Conservation (phyloP, 73 alveolate genomes). For the Symbiodinium pilosum region DNA sequence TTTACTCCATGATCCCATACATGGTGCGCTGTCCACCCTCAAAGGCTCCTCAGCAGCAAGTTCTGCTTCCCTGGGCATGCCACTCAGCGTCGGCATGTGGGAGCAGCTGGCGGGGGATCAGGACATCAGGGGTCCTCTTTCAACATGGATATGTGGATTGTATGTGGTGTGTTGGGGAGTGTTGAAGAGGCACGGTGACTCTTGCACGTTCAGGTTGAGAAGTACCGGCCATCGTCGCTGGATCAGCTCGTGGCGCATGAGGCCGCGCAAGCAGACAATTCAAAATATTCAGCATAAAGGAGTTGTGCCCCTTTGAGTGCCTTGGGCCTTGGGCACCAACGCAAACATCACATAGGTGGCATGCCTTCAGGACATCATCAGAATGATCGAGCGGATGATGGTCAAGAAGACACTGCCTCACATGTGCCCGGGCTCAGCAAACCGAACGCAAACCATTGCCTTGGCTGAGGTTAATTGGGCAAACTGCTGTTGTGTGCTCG, state of each 20-base stretch:
- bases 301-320: not conserved
- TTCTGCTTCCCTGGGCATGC: not conserved
- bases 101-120: not conserved
- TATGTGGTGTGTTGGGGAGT: too few species aligned
- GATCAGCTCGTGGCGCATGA: constrained; percentile 89
- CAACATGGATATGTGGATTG: too few species aligned
- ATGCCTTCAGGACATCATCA: constrained; percentile 44
- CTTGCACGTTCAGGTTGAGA: constrained; percentile 51
- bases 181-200: too few species aligned
- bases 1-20: not conserved
- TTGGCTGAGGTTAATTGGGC: too few species aligned
- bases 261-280: not conserved
- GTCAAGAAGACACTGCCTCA: constrained; percentile 55
- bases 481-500: too few species aligned
- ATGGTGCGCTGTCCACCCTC: not conserved
- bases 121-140: too few species aligned
- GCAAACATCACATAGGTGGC: too few species aligned
- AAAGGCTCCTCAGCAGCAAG: not conserved
- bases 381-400: constrained; percentile 83
- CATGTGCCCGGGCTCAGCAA: constrained; percentile 29
- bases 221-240: constrained; percentile 70
- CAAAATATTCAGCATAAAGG: not conserved
- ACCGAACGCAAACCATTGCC: too few species aligned
- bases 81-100: not conserved
- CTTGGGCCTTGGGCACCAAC: not conserved